These are phyloP conservation scores for Rheum nobile DNA, from an alignment of 148 eudicot genomes.

Conservation along the genomic window DNA sequence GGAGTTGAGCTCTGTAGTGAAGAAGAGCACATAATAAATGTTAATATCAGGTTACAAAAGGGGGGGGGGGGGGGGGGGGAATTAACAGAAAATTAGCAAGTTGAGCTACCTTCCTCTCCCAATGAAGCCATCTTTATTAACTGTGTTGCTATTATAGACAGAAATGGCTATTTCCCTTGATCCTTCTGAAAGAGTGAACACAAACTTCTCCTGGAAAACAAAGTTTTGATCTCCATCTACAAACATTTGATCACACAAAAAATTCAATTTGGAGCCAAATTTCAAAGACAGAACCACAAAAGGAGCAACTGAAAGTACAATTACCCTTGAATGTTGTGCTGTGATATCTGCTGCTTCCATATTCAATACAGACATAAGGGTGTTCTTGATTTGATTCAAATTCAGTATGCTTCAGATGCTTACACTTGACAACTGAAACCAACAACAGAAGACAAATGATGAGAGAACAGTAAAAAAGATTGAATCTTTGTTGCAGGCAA, in stretches of 20 bases:
- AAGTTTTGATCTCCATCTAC: constrained; percentile 2
- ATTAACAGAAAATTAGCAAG: background rate
- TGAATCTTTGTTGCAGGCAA: background rate
- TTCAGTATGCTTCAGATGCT: background rate
- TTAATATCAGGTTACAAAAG: background rate
- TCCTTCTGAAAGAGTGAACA: background rate
- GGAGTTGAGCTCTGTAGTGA: background rate
- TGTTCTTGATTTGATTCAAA: constrained; percentile 1
- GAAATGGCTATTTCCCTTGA: constrained; percentile 2
- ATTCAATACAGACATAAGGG: constrained; percentile 9
- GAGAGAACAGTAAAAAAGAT: background rate
- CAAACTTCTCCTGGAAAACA: background rate
- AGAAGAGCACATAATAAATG: background rate
- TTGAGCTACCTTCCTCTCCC: constrained; percentile 11
- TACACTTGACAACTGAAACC: constrained; percentile 10
- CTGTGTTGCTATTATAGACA: background rate
- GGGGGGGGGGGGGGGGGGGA: no score
- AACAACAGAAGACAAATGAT: background rate
- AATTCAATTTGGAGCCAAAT: no score
- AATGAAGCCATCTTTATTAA: background rate
- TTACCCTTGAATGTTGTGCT: constrained; percentile 5
- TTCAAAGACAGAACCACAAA: no score
- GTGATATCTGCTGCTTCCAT: constrained; percentile 7
- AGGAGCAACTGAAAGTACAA: no score
- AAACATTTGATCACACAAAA: background rate